Conservation (phyloP, 768 basidiomycete species). For the Krasilnikovozyma curviuscula region DNA sequence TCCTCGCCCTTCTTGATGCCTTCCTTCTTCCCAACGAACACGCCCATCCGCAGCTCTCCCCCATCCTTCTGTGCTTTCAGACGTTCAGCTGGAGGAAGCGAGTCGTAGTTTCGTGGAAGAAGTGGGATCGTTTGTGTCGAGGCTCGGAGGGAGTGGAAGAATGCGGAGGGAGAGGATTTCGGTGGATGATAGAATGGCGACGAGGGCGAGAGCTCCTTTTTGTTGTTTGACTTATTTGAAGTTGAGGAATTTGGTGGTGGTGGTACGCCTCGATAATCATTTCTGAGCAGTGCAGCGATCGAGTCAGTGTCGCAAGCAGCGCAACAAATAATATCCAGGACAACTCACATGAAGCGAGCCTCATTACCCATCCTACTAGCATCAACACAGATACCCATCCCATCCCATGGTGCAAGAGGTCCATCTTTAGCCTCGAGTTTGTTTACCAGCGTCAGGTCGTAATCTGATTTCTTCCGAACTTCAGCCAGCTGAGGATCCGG, state of each 20-base stretch:
- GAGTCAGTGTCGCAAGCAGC: too few species aligned
- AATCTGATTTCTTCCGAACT: conserved; percentile 1
- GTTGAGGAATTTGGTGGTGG: background rate
- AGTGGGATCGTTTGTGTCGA: background rate
- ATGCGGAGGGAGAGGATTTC: conserved; percentile 4
- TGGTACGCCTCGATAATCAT: conserved; percentile 10
- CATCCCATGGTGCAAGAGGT: background rate
- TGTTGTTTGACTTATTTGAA: background rate
- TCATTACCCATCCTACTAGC: conserved; percentile 4
- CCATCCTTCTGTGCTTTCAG: background rate
- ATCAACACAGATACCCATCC: background rate
- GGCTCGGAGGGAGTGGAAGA: conserved; percentile 10
- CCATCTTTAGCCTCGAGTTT: background rate
- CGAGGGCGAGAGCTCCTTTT: background rate
- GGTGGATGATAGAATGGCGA: background rate
- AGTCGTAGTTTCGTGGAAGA: background rate
- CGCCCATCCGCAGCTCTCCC: conserved; percentile 11
- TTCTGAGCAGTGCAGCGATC: too few species aligned
- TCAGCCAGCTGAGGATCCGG: background rate
- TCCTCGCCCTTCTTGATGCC: conserved; percentile 10
- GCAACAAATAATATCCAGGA: too few species aligned
- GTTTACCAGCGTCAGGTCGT: conserved; percentile 4
- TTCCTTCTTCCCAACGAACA: conserved; percentile 1
- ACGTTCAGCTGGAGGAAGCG: conserved; percentile 1
- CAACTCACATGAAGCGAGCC: conserved; percentile 1